Evolutionary conservation across 768 basidiomycete species (phyloP), one percentile per base, ranked within the genome.

Genomic region (Hypholoma sublateritium): DNA sequence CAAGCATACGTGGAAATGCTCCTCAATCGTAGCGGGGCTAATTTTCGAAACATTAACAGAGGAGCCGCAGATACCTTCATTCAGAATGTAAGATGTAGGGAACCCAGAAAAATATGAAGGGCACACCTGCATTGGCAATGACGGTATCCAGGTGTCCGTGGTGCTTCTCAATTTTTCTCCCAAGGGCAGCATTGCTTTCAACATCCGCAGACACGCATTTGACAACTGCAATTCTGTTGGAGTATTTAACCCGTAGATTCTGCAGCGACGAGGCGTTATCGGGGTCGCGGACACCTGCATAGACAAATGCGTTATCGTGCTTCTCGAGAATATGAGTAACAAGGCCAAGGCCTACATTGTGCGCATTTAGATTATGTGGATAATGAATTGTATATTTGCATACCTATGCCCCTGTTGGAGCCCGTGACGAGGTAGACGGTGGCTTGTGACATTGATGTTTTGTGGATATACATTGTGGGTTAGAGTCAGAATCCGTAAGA

Each of bases 201-300:
- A 17, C 19, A 16, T 52, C 50, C 3, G 19, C 39, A 7, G 50
- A 24, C 0, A 52, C 25, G 39, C 21, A 52, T 11, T 52, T 42
- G 4, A 42, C 19, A 16, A 52, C 4, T 14, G 21, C 39, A 19
- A 52, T 37, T 13, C 50, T 13, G 39, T 24, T 8, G 8, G 50
- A 37, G 24, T 52, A 42, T 14, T 52, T 42, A 2, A 37, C 19
- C 24, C 8, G 16, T 13, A 52, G 21, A 3, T 52, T 14, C 11
- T 52, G 22, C 6, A 52, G 39, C 13, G 28, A 14, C 3, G 39
- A 13, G 12, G 50, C 39, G 5, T 25, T 22, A 8, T 4, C 22
- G 11, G 51, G 51, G 42, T 42, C 22, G 41, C 51, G 51, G 4
- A n/a, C 51, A 8, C 51, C 51, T 2, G 51, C 51, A 8, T 53